Evolutionary conservation across 78 protist species (phyloP).

Genomic region (Isochrysis galbana): DNA sequence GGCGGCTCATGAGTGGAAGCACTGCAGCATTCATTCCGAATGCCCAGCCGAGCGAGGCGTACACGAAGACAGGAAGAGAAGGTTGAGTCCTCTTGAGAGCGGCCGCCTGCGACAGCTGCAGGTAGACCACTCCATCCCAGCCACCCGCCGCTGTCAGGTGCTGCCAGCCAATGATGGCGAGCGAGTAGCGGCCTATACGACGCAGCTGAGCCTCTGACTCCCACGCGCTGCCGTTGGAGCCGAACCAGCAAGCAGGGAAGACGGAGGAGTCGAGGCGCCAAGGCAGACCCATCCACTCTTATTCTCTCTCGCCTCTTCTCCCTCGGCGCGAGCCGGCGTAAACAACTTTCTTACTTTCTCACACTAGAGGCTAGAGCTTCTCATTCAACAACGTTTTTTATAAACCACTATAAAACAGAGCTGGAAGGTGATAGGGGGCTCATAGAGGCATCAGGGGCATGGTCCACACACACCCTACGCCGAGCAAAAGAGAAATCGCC

Average conservation of each 20-base stretch:
- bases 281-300: too few species aligned
- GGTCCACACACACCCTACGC: too few species aligned
- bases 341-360: too few species aligned
- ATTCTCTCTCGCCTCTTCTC: too few species aligned
- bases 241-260: constrained; percentile 16
- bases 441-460: too few species aligned
- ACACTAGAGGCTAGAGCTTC: too few species aligned
- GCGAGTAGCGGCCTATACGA: neutral
- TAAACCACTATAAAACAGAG: too few species aligned
- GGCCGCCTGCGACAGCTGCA: neutral
- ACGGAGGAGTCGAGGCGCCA: neutral
- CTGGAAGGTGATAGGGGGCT: too few species aligned
- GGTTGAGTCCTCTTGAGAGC: neutral
- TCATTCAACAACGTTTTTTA: too few species aligned
- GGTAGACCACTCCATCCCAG: neutral
- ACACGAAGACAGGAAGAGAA: neutral
- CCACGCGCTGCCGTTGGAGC: neutral
- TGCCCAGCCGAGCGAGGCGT: neutral
- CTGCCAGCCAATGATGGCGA: constrained; percentile 2
- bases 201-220: neutral
- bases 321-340: too few species aligned
- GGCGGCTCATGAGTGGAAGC: neutral
- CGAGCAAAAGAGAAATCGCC: too few species aligned
- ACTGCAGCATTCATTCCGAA: neutral
- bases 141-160: neutral